These are phyloP conservation scores for Zasmidium angulare DNA, from an alignment of 2,329 filamentous ascomycete species.

Conservation along the genomic window DNA sequence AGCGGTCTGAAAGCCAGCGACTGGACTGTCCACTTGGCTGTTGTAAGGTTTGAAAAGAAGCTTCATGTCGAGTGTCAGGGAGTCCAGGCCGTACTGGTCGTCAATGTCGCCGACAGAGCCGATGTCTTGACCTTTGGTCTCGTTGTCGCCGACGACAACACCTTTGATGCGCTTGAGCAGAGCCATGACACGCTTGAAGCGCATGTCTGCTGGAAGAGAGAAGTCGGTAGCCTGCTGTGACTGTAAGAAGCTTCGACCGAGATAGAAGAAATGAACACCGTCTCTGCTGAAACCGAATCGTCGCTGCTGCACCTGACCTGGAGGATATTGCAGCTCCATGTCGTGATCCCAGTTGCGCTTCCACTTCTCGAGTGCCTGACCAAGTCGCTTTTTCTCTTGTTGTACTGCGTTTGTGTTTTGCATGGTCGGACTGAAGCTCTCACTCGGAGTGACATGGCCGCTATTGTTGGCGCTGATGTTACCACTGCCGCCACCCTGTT, in stretches of 20 bases:
- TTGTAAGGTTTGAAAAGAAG: slow-evolving; percentile 64
- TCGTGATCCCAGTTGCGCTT: slow-evolving; percentile 71
- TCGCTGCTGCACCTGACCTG: slow-evolving; percentile 50
- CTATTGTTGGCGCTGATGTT: slow-evolving; percentile 29
- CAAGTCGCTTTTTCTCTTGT: slow-evolving; percentile 48
- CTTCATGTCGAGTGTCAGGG: slow-evolving; percentile 70
- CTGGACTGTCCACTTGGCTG: slow-evolving; percentile 34
- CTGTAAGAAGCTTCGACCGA: slow-evolving; percentile 66
- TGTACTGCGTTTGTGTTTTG: slow-evolving; percentile 46
- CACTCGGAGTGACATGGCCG: slow-evolving; percentile 45
- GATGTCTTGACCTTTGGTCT: slow-evolving; percentile 64
- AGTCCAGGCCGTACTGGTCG: slow-evolving; percentile 60
- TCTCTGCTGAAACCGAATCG: slow-evolving; percentile 71
- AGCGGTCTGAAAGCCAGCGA: slow-evolving; percentile 33
- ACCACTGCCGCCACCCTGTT: slow-evolving; percentile 38
- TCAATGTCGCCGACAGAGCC: slow-evolving; percentile 69
- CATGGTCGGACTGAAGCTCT: slow-evolving; percentile 42
- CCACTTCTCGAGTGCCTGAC: slow-evolving; percentile 66
- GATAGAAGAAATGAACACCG: slow-evolving; percentile 71
- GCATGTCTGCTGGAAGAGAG: slow-evolving; percentile 56
- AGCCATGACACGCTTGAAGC: slow-evolving; percentile 61
- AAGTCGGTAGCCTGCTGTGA: slow-evolving; percentile 50
- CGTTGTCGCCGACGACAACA: slow-evolving; percentile 64
- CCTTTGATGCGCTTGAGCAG: slow-evolving; percentile 60
- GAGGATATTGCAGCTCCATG: slow-evolving; percentile 66